phyloP scores from a whole-genome alignment of 768 basidiomycete species.

The Leucosporidium scottii region DNA sequence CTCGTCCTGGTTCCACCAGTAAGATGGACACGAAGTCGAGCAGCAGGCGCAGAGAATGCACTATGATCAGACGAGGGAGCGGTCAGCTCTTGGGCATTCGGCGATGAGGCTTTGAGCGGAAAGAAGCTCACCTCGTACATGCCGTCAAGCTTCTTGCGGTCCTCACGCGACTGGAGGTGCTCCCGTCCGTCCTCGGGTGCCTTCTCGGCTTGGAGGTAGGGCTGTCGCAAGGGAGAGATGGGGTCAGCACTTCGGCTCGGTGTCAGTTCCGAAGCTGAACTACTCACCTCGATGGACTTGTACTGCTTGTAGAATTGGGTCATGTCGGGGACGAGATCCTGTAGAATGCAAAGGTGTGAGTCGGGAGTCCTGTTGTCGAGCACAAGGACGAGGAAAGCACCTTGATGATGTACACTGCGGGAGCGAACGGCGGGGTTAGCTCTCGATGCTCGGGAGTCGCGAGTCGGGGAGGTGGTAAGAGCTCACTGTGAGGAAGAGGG shows the following conservation, averaged over 20 bases:
- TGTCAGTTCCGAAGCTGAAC: conserved; percentile 60
- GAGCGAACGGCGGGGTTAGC: not conserved
- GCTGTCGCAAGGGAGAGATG: not conserved
- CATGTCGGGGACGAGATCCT: conserved; percentile 78
- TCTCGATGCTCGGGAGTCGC: not conserved
- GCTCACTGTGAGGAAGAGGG: conserved; percentile 91
- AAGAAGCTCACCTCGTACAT: conserved; percentile 72
- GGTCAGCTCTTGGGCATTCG: too few species aligned
- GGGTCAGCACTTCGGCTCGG: not conserved
- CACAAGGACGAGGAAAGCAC: not conserved
- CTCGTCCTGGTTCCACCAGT: conserved; percentile 99
- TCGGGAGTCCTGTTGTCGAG: not conserved
- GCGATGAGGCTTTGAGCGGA: too few species aligned
- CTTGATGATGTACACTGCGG: conserved; percentile 5
- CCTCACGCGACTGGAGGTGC: conserved; percentile 80
- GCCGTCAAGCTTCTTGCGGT: conserved; percentile 90
- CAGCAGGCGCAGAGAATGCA: conserved; percentile 79
- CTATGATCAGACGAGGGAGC: not conserved
- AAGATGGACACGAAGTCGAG: conserved; percentile 92
- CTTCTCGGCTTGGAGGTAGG: conserved; percentile 31
- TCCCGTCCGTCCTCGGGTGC: conserved; percentile 46
- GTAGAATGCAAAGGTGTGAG: conserved; percentile 64
- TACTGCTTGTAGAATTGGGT: conserved; percentile 95
- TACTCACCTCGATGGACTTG: conserved; percentile 75
- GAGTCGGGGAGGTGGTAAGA: not conserved